phyloP scores from a whole-genome alignment of 768 basidiomycete genomes.

The Tephrocybe rancida region DNA sequence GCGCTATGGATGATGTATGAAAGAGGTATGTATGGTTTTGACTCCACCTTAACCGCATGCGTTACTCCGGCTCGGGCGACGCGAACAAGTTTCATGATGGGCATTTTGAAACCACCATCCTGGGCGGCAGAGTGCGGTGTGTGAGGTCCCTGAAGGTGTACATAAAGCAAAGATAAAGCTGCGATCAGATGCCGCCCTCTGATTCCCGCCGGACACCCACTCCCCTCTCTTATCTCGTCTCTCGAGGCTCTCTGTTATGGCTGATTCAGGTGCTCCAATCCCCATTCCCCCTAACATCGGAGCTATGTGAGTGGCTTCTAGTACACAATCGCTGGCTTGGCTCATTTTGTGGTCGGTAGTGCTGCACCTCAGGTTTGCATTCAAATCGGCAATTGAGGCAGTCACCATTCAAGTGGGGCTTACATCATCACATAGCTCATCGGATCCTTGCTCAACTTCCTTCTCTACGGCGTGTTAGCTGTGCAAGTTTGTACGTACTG shows the following conservation, averaged over 20 bases:
- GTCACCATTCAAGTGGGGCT: background rate
- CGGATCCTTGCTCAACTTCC: constrained; percentile 4
- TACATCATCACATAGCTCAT: constrained; percentile 4
- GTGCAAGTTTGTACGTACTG: constrained; percentile 6
- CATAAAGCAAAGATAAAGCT: background rate
- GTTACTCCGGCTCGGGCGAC: too few relatives aligned
- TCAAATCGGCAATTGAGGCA: too few relatives aligned
- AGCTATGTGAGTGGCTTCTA: constrained; percentile 3
- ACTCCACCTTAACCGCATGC: too few relatives aligned
- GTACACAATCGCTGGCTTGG: background rate
- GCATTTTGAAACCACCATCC: background rate
- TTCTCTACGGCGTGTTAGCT: constrained; percentile 6
- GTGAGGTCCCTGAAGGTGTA: background rate
- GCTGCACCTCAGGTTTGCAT: constrained; percentile 5
- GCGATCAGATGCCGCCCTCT: background rate
- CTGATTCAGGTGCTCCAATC: background rate
- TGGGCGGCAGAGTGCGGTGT: background rate
- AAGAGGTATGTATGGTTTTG: too few relatives aligned
- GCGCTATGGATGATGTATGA: too few relatives aligned
- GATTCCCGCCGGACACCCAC: background rate
- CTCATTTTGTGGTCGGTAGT: background rate
- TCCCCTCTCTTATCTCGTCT: background rate
- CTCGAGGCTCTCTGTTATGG: background rate
- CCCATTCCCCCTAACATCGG: background rate
- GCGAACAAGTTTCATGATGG: too few relatives aligned